Percentiles rank a stretch among this genome's conserved stretches.
Conservation (phyloP, 2,329 filamentous ascomycete species). For the Nigrospora oryzae region DNA sequence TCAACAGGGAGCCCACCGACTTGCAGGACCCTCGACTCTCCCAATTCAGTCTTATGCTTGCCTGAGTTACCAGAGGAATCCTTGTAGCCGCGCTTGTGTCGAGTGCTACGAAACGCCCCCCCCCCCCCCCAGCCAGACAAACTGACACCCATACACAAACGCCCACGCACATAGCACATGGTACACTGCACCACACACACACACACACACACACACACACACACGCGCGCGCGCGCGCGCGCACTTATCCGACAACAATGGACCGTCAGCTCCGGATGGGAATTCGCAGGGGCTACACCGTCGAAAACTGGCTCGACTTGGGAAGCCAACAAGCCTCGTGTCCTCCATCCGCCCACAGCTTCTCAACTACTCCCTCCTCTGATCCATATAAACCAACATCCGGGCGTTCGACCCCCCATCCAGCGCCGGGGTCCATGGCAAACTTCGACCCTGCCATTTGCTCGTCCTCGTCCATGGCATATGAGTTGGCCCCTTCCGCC, state of each 20-base stretch:
- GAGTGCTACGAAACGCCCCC: background rate
- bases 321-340: constrained; percentile 10
- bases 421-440: constrained; percentile 12
- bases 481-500: constrained; percentile 21
- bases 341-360: constrained; percentile 17
- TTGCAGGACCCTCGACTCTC: constrained; percentile 6
- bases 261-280: constrained; percentile 5
- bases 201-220: too few relatives aligned
- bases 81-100: background rate
- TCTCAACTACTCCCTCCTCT: constrained; percentile 19
- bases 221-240: background rate
- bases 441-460: constrained; percentile 15
- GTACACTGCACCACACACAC: too few relatives aligned
- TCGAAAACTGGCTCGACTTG: constrained; percentile 23
- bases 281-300: background rate
- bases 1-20: constrained; percentile 4
- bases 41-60: background rate
- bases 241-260: constrained; percentile 7
- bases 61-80: background rate
- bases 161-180: too few relatives aligned
- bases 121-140: background rate
- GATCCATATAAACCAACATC: constrained; percentile 23
- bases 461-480: constrained; percentile 11
- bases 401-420: constrained; percentile 21
- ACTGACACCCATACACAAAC: too few relatives aligned